These are phyloP conservation scores for Escallonia rubra DNA, from an alignment of 129 eudicot genomes.

Conservation along the genomic window DNA sequence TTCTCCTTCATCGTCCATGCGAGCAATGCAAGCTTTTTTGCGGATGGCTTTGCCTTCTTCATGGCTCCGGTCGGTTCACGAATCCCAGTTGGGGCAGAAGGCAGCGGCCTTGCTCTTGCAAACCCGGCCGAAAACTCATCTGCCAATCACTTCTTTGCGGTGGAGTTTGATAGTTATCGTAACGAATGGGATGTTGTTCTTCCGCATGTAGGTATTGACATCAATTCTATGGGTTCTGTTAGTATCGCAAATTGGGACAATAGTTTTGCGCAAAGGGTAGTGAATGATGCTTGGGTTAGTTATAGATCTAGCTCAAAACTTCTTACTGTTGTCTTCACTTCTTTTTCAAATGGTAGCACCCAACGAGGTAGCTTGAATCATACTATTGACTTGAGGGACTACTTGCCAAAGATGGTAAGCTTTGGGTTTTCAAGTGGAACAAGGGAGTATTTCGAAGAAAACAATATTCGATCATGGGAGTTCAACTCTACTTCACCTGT, in stretches of 20 bases:
- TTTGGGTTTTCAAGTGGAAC: constrained; percentile 51
- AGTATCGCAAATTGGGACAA: constrained; percentile 22
- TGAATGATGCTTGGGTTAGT: constrained; percentile 28
- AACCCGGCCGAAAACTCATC: not conserved
- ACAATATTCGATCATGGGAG: constrained; percentile 5
- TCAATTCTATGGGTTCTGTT: constrained; percentile 28
- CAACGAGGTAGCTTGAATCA: constrained; percentile 16
- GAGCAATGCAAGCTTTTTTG: constrained; percentile 4
- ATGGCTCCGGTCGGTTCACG: constrained; percentile 23
- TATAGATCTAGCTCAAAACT: constrained; percentile 28
- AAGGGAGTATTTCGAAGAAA: constrained; percentile 1
- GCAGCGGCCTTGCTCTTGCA: constrained; percentile 30
- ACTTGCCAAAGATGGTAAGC: constrained; percentile 39
- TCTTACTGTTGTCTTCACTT: constrained; percentile 32
- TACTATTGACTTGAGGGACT: constrained; percentile 31
- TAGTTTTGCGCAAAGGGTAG: constrained; percentile 21
- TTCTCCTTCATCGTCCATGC: constrained; percentile 24
- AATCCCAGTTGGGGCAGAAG: constrained; percentile 3
- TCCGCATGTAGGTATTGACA: constrained; percentile 42
- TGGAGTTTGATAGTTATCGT: constrained; percentile 44
- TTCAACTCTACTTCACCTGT: not conserved
- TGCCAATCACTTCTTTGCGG: constrained; percentile 31
- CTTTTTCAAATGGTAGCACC: not conserved
- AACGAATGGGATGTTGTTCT: constrained; percentile 15
- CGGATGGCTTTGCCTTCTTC: constrained; percentile 44